phyloP scores from a whole-genome alignment of 73 alveolate genomes.

The Tetrahymena elliotti region DNA sequence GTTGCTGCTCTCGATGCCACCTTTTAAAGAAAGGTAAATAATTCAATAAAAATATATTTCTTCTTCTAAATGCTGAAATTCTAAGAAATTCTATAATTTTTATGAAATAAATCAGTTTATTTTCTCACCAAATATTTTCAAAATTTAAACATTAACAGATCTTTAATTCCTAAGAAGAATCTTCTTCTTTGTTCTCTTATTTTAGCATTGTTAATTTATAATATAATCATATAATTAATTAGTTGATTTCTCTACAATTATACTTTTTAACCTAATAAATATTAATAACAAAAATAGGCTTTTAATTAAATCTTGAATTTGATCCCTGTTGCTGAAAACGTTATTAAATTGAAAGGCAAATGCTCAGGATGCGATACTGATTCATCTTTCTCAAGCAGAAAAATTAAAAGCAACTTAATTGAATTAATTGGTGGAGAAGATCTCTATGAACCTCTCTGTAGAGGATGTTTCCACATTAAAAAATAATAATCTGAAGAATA shows the following conservation, averaged over 20 bases:
- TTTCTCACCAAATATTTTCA: background rate
- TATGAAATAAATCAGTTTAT: background rate
- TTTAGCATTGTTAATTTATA: background rate
- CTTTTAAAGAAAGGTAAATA: constrained; percentile 63
- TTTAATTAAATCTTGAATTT: constrained; percentile 68
- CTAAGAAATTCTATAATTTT: background rate
- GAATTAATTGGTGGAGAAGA: constrained; percentile 94
- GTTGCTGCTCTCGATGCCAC: constrained; percentile 91
- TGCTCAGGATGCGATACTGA: constrained; percentile 75
- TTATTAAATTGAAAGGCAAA: constrained; percentile 75
- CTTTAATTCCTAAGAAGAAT: background rate
- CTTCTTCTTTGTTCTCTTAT: background rate
- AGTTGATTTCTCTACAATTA: background rate
- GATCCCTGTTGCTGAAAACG: constrained; percentile 84
- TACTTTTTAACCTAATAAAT: background rate
- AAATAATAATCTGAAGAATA: background rate
- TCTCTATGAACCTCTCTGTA: constrained; percentile 89
- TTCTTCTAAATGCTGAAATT: background rate
- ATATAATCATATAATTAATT: background rate
- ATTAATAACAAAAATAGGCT: constrained; percentile 15
- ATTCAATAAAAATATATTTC: background rate
- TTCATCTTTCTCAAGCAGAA: constrained; percentile 80
- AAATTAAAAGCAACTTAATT: constrained; percentile 46
- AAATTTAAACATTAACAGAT: background rate
- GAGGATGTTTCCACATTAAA: constrained; percentile 66